Evolutionary conservation across 2,329 filamentous ascomycete species (phyloP).

Genomic region (Pseudocercospora fijiensis): DNA sequence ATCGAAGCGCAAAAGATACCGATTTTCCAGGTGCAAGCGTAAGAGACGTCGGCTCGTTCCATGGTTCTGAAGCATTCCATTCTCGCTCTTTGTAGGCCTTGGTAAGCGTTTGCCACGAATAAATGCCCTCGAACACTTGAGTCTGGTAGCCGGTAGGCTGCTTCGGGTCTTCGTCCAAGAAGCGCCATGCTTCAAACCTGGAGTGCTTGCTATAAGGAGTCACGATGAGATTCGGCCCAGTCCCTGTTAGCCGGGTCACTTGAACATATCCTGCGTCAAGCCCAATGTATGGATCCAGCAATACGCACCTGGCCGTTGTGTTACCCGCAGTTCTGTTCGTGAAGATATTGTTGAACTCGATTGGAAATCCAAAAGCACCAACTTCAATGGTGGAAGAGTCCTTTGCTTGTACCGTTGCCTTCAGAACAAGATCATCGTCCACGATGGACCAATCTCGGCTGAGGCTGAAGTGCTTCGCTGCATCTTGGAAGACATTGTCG

Average conservation of each 20-base stretch:
- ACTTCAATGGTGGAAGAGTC: slow-evolving; percentile 49
- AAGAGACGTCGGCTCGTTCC: slow-evolving; percentile 56
- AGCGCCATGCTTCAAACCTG: slow-evolving; percentile 57
- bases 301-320: slow-evolving; percentile 53
- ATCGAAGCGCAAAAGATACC: slow-evolving; percentile 53
- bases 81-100: slow-evolving; percentile 58
- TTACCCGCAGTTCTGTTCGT: slow-evolving; percentile 51
- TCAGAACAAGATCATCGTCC: slow-evolving; percentile 52
- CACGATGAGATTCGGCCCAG: slow-evolving; percentile 55
- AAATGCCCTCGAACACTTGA: slow-evolving; percentile 61
- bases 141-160: slow-evolving; percentile 45
- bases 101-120: slow-evolving; percentile 59
- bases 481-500: slow-evolving; percentile 6
- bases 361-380: slow-evolving; percentile 58
- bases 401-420: slow-evolving; percentile 53
- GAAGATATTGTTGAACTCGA: slow-evolving; percentile 64
- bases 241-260: slow-evolving; percentile 54
- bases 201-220: slow-evolving; percentile 53
- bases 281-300: slow-evolving; percentile 62
- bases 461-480: slow-evolving; percentile 43
- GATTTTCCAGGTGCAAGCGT: slow-evolving; percentile 48
- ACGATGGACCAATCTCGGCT: slow-evolving; percentile 55
- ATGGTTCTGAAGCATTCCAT: slow-evolving; percentile 53
- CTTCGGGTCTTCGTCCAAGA: slow-evolving; percentile 46
- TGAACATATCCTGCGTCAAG: slow-evolving; percentile 59